These are phyloP conservation scores for Ormosia emarginata DNA, from an alignment of 306 rosid genomes.

Conservation along the genomic window DNA sequence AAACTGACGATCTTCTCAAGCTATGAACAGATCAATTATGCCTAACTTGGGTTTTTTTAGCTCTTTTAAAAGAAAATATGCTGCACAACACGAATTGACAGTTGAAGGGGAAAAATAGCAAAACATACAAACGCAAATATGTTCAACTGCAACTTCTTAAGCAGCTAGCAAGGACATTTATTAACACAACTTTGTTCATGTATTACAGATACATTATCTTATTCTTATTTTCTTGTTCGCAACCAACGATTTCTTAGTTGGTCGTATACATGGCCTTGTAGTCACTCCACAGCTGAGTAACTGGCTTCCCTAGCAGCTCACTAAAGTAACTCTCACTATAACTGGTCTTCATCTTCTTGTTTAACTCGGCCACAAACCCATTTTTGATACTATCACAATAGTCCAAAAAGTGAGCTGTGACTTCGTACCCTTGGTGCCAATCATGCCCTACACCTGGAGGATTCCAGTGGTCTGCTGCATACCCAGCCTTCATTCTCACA, in stretches of 20 bases:
- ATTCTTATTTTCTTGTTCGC: not conserved
- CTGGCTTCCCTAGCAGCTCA: slow-evolving; percentile 34
- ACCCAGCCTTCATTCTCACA: slow-evolving; percentile 34
- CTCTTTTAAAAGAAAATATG: not conserved
- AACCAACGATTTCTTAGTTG: not conserved
- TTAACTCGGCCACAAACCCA: slow-evolving; percentile 49
- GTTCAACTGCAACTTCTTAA: not conserved
- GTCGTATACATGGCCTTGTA: slow-evolving; percentile 36
- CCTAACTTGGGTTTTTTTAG: not conserved
- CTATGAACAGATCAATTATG: not conserved
- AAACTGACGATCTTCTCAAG: not conserved
- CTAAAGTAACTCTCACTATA: slow-evolving; percentile 32
- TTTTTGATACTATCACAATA: slow-evolving; percentile 20
- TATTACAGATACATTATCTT: not conserved
- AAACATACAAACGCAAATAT: not conserved
- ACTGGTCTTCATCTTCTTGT: slow-evolving; percentile 29
- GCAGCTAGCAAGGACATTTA: not conserved
- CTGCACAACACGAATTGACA: not conserved
- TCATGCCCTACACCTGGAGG: slow-evolving; percentile 7
- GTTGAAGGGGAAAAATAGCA: not conserved
- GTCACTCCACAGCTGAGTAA: slow-evolving; percentile 35
- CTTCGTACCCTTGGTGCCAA: slow-evolving; percentile 34
- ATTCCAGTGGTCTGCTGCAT: not conserved
- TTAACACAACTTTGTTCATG: not conserved
- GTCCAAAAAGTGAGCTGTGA: slow-evolving; percentile 36